These are phyloP conservation scores for Urochloa ruziziensis DNA, from an alignment of 176 grass and related monocot species.

Conservation along the genomic window DNA sequence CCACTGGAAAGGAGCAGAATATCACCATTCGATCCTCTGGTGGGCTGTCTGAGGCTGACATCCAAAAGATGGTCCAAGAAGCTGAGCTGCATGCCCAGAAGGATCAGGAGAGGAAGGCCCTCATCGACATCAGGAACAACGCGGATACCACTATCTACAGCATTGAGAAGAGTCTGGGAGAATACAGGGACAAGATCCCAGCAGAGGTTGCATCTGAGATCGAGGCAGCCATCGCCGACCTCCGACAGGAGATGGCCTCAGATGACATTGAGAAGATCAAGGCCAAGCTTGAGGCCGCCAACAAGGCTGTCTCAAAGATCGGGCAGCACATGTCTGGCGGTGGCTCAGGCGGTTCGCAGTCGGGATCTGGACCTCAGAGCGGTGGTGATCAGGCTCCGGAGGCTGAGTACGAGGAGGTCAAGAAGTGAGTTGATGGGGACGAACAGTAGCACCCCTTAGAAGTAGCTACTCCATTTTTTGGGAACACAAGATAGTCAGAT, in stretches of 20 bases:
- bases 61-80: constrained; percentile 80
- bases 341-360: constrained; percentile 33
- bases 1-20: constrained; percentile 70
- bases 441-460: constrained; percentile 7
- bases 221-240: constrained; percentile 56
- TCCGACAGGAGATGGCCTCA: constrained; percentile 62
- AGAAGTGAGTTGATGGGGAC: constrained; percentile 4
- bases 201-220: constrained; percentile 64
- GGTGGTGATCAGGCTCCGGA: constrained; percentile 50
- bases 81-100: constrained; percentile 74
- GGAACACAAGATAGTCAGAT: constrained; percentile 17
- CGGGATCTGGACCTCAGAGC: constrained; percentile 44
- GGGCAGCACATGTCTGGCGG: constrained; percentile 70
- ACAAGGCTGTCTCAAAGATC: constrained; percentile 77
- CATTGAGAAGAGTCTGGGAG: constrained; percentile 65
- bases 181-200: constrained; percentile 75
- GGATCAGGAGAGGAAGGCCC: constrained; percentile 70
- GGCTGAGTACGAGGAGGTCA: constrained; percentile 63
- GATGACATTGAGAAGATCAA: constrained; percentile 62
- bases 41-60: constrained; percentile 68
- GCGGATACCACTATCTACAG: constrained; percentile 75
- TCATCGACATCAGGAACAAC: constrained; percentile 65
- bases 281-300: constrained; percentile 61
- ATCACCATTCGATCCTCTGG: constrained; percentile 76
- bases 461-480: neutral